Conservation (phyloP, 805 yeast genomes). For the Ogataea salicorniae region DNA sequence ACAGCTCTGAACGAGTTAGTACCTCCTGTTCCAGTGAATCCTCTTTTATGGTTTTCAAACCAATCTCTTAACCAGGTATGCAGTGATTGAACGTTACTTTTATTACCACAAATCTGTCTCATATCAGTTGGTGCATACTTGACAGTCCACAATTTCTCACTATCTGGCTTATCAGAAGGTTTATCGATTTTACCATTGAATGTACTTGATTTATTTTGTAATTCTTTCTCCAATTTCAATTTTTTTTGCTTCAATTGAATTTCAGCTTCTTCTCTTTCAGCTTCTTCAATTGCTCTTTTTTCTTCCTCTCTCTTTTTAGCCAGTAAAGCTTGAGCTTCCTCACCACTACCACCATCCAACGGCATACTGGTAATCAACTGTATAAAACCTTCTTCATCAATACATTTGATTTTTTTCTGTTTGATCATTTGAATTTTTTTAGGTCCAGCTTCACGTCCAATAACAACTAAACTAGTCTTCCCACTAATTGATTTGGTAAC, state of each 20-base stretch:
- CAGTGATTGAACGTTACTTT: slow-evolving; percentile 62
- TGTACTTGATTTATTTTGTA: background rate
- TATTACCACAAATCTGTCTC: slow-evolving; percentile 87
- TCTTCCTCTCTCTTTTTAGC: slow-evolving; percentile 68
- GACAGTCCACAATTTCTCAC: slow-evolving; percentile 83
- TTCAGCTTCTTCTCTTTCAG: slow-evolving; percentile 39
- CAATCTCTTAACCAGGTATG: slow-evolving; percentile 74
- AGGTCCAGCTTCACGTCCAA: slow-evolving; percentile 97
- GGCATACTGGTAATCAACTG: slow-evolving; percentile 77
- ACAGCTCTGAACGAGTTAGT: slow-evolving; percentile 74
- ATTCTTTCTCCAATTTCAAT: slow-evolving; percentile 23
- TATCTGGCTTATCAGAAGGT: slow-evolving; percentile 38
- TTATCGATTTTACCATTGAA: slow-evolving; percentile 14
- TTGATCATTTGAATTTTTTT: slow-evolving; percentile 82
- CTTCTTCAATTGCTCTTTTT: slow-evolving; percentile 46
- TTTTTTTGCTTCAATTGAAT: slow-evolving; percentile 27
- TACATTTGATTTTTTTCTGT: slow-evolving; percentile 68
- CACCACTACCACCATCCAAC: slow-evolving; percentile 86
- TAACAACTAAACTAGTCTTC: slow-evolving; percentile 81
- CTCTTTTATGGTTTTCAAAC: slow-evolving; percentile 52
- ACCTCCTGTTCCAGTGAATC: slow-evolving; percentile 58
- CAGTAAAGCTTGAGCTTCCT: slow-evolving; percentile 66
- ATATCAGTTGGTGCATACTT: slow-evolving; percentile 81
- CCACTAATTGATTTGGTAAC: slow-evolving; percentile 83
- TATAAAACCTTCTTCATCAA: slow-evolving; percentile 81